Percentiles rank a stretch among this genome's conserved stretches.
phyloP scores from a whole-genome alignment of 2,329 filamentous ascomycete species.

The Ophiostoma populinum region DNA sequence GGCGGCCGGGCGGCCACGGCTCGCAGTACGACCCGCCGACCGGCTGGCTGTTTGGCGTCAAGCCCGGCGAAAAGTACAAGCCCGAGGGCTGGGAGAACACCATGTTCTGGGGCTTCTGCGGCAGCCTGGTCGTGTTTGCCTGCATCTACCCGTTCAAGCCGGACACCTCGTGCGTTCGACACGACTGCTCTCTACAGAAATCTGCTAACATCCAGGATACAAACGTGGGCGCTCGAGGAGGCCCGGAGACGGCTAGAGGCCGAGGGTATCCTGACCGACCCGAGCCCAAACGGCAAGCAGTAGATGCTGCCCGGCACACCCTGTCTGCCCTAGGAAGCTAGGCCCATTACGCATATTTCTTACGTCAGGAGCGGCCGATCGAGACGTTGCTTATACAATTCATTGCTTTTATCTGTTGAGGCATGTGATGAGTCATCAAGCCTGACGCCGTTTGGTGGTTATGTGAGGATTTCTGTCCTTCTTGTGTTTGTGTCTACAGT shows the following conservation, averaged over 20 bases:
- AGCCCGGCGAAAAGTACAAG: constrained; percentile 88
- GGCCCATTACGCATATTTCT: no score
- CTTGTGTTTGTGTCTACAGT: no score
- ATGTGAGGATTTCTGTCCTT: no score
- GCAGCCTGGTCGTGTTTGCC: constrained; percentile 52
- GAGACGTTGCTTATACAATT: neutral
- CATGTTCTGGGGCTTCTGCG: constrained; percentile 73
- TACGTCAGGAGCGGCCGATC: no score
- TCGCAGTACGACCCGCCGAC: constrained; percentile 75
- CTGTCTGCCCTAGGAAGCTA: no score
- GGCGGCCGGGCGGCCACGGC: constrained; percentile 34
- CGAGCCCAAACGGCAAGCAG: constrained; percentile 41
- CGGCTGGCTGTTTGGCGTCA: constrained; percentile 87
- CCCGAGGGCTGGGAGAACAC: constrained; percentile 91
- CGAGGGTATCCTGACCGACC: constrained; percentile 83
- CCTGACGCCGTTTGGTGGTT: no score
- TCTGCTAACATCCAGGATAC: constrained; percentile 49
- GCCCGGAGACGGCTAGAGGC: constrained; percentile 86
- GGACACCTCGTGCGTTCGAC: constrained; percentile 75
- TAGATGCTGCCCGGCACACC: no score
- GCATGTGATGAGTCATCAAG: no score
- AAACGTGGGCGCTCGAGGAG: constrained; percentile 98
- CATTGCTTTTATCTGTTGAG: neutral
- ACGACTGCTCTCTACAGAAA: neutral
- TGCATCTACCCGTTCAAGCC: constrained; percentile 92